Base-by-base conservation (phyloP, 2,329 filamentous ascomycete species). In the Fusarium sp. region DNA sequence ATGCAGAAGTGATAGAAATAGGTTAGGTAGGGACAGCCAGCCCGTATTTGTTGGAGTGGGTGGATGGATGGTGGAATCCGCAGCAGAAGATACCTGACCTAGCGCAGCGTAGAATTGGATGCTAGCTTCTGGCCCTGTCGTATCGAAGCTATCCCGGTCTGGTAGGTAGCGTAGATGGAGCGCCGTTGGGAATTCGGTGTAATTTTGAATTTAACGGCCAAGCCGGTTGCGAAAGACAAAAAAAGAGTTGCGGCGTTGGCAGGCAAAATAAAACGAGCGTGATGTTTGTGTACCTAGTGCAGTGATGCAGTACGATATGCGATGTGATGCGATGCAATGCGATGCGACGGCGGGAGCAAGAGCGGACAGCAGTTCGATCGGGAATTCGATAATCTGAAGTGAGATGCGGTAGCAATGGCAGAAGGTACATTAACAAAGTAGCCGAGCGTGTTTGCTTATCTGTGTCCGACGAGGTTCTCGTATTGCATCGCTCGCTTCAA, bases 281-380 rank as follows among this genome's bases (percentile, higher is more conserved):
- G 30, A 26, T 52, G 34, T 23, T 37, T n/a, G 18, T 37, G 34
- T n/a, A 37, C 34, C 34, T 37, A 37, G 34, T 37, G 34, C 34
- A 37, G 10, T 34, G 57, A 49, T 28, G 31, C 18, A 18, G 48
- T 30, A 41, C 31, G 51, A 44, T 62, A 44, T 56, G 58, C 51
- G 34, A 57, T 61, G 51, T 26, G 34, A 60, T 30, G 58, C 51
- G 34, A 57, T 61, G 51, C 25, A 16, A 56, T 56, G 63, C 50
- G 28, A 64, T 54, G 50, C 64, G 53, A 58, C 61, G 45, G 55
- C 60, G 65, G 65, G 51, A 69, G 66, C 44, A 62, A 69, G 61
- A 48, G 28, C 49, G 51, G 52, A 50, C 57, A 62, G 51, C 46
- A 67, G 58, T 56, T 54, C 60, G 62, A 58, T 62, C 54, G 60